These are phyloP conservation scores for Saprolegnia diclina DNA, from an alignment of 352 stramenopile species.

Conservation along the genomic window DNA sequence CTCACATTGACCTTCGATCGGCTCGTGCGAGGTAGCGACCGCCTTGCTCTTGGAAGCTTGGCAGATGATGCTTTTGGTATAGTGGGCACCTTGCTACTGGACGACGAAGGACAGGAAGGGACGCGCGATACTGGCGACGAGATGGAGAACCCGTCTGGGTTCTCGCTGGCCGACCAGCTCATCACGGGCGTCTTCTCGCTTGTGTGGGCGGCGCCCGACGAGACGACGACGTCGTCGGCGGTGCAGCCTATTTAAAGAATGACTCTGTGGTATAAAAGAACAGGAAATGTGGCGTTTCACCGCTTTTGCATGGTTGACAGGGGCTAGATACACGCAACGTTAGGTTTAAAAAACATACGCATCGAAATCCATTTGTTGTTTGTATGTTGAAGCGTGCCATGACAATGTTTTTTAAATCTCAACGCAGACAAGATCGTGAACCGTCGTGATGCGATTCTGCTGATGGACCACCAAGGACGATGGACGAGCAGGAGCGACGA, in stretches of 20 bases:
- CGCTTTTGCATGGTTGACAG: background rate
- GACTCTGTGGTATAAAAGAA: slow-evolving; percentile 6
- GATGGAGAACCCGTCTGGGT: background rate
- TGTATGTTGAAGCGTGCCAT: background rate
- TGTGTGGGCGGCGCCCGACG: slow-evolving; percentile 59
- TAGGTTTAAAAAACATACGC: background rate
- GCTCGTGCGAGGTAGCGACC: slow-evolving; percentile 8
- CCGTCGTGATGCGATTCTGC: slow-evolving; percentile 1
- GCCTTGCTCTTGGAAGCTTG: background rate
- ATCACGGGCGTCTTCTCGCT: slow-evolving; percentile 83
- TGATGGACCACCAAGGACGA: slow-evolving; percentile 4
- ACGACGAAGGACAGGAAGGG: background rate
- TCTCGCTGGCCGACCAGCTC: slow-evolving; percentile 62
- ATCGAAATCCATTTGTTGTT: background rate
- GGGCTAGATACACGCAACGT: no score
- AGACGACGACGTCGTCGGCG: background rate
- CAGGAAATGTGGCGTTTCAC: background rate
- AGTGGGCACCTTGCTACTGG: background rate
- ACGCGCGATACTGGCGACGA: background rate
- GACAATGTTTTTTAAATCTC: background rate
- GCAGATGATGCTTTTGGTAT: background rate
- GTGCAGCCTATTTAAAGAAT: slow-evolving; percentile 22
- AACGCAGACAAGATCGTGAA: background rate
- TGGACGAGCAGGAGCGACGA: background rate
- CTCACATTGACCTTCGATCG: slow-evolving; percentile 74